Evolutionary conservation across 768 basidiomycete genomes (phyloP), one percentile per base, ranked within the genome.

Genomic region (Krasilnikovozyma curviuscula): DNA sequence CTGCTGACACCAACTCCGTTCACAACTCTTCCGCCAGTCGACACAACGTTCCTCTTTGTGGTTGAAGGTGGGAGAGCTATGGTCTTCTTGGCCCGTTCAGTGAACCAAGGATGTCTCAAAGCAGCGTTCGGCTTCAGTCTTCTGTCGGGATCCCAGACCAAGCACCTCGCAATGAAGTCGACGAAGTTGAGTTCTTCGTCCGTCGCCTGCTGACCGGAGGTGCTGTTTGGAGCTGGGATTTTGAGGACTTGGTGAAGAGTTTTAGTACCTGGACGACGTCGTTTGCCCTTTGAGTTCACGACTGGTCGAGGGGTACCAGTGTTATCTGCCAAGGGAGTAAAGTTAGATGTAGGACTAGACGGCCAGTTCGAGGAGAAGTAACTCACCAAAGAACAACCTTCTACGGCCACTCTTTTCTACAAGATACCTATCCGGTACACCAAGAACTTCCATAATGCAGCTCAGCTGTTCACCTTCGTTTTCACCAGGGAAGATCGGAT

Each of bases 361-460:
- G 23, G 10, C 10, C 35, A 10, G 10, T 18, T 37, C 5, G n/a
- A 39, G n/a, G 37, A 27, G 30, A 27, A 7, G 24, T 7, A 19
- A 63, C 78, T 42, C 62, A 91, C 91, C 93, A 60, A 98, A 98
- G 67, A 98, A 98, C 43, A 93, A 69, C 58, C 89, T 81, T 65
- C 84, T 83, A 52, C 93, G 77, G 13, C 84, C 83, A 59, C 88
- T 89, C 48, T 81, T 79, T 62, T 93, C 89, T 59, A 98, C 69
- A 55, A 95, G 81, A 53, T 93, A 83, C 66, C 83, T 86, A 56
- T 98, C 93, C 0, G 93, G 93, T 25, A 86, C 68, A 14, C 93
- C 93, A 40, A 97, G 76, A 7, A 98, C 83, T 64, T 98, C 93
- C 89, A 98, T 98, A 66, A 98, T 98, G 62, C 91, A 97, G 5